Evolutionary conservation across 2,329 filamentous ascomycete species (phyloP).

Genomic region (Boeremia exigua): DNA sequence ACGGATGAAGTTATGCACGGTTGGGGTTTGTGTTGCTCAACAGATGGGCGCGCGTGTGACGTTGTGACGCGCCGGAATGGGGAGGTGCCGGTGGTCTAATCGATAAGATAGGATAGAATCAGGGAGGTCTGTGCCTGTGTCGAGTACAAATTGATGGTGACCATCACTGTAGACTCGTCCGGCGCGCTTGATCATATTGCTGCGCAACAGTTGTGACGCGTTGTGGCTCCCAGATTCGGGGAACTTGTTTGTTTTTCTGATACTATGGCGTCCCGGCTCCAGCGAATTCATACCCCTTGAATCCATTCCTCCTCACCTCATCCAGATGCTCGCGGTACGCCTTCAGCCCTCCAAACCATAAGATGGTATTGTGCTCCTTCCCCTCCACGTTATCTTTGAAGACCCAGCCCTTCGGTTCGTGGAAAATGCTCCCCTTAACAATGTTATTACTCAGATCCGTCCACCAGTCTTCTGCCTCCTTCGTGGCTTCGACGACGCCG

Average conservation of each 20-base stretch:
- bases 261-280: not conserved
- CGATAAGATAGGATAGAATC: too few species aligned
- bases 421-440: not conserved
- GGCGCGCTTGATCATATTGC: too few species aligned
- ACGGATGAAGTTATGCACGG: not conserved
- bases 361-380: not conserved
- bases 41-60: constrained; percentile 1
- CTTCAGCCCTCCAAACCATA: constrained; percentile 1
- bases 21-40: not conserved
- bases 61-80: constrained; percentile 6
- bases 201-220: too few species aligned
- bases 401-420: not conserved
- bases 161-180: too few species aligned
- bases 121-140: too few species aligned
- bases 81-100: not conserved
- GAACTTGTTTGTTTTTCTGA: too few species aligned
- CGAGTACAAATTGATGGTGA: too few species aligned
- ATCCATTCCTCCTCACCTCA: not conserved
- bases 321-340: constrained; percentile 1
- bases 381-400: not conserved
- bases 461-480: not conserved
- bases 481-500: not conserved
- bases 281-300: not conserved
- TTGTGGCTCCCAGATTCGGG: too few species aligned
- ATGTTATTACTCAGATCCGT: not conserved